Conservation (phyloP, 108 stramenopile species). For the Epithemia pelagica region DNA sequence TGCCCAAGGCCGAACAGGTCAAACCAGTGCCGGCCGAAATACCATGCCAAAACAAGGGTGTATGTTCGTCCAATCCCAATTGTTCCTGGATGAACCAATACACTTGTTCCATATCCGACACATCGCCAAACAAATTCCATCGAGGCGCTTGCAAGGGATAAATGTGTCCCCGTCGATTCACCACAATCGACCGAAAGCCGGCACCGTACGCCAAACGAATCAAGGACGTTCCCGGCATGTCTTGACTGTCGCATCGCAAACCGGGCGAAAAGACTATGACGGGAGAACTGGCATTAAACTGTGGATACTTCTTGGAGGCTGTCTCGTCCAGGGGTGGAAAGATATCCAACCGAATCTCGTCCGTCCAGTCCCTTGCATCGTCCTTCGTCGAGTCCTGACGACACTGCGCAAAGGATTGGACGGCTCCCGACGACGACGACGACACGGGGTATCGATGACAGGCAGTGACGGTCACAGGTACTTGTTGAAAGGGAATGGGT, state of each 20-base stretch:
- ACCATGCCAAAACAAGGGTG: constrained; percentile 43
- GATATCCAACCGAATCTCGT: constrained; percentile 35
- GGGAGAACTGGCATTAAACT: constrained; percentile 36
- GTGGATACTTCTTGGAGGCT: constrained; percentile 3
- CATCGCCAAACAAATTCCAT: constrained; percentile 55
- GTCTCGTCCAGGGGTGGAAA: constrained; percentile 34
- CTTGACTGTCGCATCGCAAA: constrained; percentile 32
- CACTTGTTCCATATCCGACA: constrained; percentile 44
- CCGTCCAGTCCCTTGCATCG: constrained; percentile 13
- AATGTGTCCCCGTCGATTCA: constrained; percentile 40
- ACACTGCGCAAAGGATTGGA: no score
- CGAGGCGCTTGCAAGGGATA: constrained; percentile 28
- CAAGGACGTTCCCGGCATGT: constrained; percentile 39
- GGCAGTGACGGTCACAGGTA: constrained; percentile 24
- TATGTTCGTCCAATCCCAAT: constrained; percentile 8
- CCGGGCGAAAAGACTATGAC: constrained; percentile 41
- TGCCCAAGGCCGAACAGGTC: constrained; percentile 25
- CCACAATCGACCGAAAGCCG: constrained; percentile 40
- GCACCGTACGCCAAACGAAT: constrained; percentile 31
- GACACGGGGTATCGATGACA: constrained; percentile 21
- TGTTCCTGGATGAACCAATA: constrained; percentile 36
- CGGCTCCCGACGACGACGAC: no score
- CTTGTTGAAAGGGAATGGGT: constrained; percentile 36
- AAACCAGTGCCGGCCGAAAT: constrained; percentile 37
- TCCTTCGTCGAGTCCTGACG: neutral